Evolutionary conservation across 306 rosid genomes (phyloP), one percentile per base, ranked within the genome.

Genomic region (Prunus fruticosa): DNA sequence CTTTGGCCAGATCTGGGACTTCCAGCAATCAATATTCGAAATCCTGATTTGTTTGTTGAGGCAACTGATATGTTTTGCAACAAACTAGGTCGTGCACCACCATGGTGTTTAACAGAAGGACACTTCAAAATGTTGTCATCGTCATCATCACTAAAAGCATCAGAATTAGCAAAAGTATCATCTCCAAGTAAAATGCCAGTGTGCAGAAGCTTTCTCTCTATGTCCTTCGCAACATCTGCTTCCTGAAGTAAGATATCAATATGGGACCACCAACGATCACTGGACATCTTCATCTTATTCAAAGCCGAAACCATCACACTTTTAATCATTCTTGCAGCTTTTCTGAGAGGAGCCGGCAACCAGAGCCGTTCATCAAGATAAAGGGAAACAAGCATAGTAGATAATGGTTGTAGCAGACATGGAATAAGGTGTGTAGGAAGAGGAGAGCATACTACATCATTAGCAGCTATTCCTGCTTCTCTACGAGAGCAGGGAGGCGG

Each of bases 391-490:
- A 95, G 92, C 84, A 95, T 81, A 76, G 88, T 71, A 88, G 93
- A 89, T 67, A 95, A 80, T 51, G 97, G 89, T 75, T 75, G 88
- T 80, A 92, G 83, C 72, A 92, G 85, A 81, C 93, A 90, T 45
- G 98, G 97, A 82, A 82, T 64, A 76, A 95, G 96, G 79, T 95
- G 89, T 71, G 79, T 47, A 54, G 97, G 98, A 83, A 95, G 97
- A 76, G 98, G 92, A 70, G 92, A 83, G 74, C 92, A 90, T 76
- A 72, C 85, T 56, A 88, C 86, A 82, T 88, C 97, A 84, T 88
- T 92, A 74, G 97, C 97, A 83, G 98, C 98, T 80, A 87, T 89
- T 78, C 97, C 97, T 15, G 97, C 93, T 86, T 95, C 98, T 83
- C 98, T 88, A 27, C 78, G 91, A 58, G 97, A 95, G 86, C 98